These are phyloP conservation scores for Colletotrichum musae DNA, from an alignment of 2,329 filamentous ascomycete genomes.

Conservation along the genomic window DNA sequence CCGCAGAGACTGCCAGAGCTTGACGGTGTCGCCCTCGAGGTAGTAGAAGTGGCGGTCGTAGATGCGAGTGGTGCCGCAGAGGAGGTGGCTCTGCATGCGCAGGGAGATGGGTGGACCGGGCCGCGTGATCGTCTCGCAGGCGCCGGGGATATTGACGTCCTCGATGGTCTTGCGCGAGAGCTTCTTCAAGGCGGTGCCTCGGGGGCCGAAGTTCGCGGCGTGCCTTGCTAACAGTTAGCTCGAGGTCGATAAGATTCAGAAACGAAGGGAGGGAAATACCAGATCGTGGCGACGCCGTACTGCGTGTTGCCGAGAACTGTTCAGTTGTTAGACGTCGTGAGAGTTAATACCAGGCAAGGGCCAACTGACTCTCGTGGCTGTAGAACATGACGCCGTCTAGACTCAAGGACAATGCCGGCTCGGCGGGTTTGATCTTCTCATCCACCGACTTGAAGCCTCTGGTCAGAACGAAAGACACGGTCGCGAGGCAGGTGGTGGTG, in stretches of 20 bases:
- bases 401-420: slow-evolving; percentile 15
- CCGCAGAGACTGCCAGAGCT: slow-evolving; percentile 80
- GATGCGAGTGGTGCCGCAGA: slow-evolving; percentile 88
- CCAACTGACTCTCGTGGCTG: slow-evolving; percentile 87
- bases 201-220: slow-evolving; percentile 85
- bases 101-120: slow-evolving; percentile 89
- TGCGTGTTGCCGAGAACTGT: slow-evolving; percentile 85
- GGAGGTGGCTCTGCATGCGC: slow-evolving; percentile 88
- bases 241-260: no score
- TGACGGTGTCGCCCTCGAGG: slow-evolving; percentile 84
- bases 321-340: slow-evolving; percentile 45
- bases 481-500: neutral
- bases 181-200: slow-evolving; percentile 75
- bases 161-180: slow-evolving; percentile 90
- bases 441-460: neutral
- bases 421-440: neutral
- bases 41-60: slow-evolving; percentile 91
- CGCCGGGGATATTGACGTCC: slow-evolving; percentile 87
- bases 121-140: slow-evolving; percentile 89
- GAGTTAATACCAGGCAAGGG: neutral
- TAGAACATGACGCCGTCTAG: slow-evolving; percentile 81
- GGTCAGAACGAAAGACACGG: neutral
- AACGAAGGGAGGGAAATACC: no score
- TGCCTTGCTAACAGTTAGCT: no score
- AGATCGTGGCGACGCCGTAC: slow-evolving; percentile 95